Conservation (phyloP, 768 basidiomycete species). For the Holtermannia corniformis region DNA sequence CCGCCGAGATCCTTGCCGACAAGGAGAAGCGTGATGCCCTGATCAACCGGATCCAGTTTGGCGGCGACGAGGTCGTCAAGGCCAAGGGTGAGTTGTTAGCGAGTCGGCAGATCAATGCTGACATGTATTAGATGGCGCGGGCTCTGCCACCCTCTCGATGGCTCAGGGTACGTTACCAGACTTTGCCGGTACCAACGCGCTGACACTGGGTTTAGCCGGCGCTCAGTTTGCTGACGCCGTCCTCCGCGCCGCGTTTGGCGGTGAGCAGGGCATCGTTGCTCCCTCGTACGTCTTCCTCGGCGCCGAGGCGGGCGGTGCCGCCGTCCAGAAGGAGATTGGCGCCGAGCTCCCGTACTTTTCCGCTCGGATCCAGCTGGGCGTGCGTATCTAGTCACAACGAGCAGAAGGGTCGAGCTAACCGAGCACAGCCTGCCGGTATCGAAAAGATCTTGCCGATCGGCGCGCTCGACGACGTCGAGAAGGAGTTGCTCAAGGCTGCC, state of each 20-base stretch:
- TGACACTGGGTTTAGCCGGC: conserved; percentile 45
- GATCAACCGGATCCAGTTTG: conserved; percentile 89
- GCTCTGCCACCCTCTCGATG: conserved; percentile 68
- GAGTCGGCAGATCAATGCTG: background rate
- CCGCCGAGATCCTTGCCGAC: conserved; percentile 52
- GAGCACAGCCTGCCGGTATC: conserved; percentile 58
- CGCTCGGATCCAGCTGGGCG: conserved; percentile 84
- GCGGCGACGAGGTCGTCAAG: conserved; percentile 97
- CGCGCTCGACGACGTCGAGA: conserved; percentile 64
- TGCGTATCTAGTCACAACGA: conserved; percentile 45
- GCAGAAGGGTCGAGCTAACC: background rate
- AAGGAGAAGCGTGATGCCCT: conserved; percentile 68
- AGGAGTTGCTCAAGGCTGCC: conserved; percentile 64
- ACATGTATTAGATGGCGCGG: conserved; percentile 56
- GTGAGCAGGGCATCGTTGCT: conserved; percentile 61
- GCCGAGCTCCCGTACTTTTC: conserved; percentile 93
- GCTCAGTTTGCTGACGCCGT: conserved; percentile 59
- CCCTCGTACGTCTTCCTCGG: conserved; percentile 76
- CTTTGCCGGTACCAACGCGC: background rate
- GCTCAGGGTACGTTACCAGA: conserved; percentile 22
- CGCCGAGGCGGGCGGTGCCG: conserved; percentile 61
- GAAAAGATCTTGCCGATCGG: conserved; percentile 86
- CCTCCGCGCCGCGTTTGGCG: conserved; percentile 53
- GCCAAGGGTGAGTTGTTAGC: conserved; percentile 53
- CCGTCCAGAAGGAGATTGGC: conserved; percentile 69